phyloP scores from a whole-genome alignment of 192 early-diverging fungal species.

The Backusella psychrophila region DNA sequence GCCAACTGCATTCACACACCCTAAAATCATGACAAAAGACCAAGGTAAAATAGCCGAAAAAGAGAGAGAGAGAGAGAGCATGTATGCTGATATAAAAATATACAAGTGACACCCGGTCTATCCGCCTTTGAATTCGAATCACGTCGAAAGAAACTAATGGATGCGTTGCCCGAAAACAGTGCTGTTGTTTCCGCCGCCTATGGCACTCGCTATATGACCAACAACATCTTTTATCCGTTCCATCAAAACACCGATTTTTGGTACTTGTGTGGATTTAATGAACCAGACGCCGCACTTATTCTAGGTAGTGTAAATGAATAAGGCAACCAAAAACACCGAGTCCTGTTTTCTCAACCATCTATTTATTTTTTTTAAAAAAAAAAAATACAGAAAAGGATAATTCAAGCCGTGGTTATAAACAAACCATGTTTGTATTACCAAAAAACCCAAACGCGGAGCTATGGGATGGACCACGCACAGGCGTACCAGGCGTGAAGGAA shows the following conservation, averaged over 20 bases:
- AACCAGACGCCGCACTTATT: conserved; percentile 79
- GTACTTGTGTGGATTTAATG: conserved; percentile 87
- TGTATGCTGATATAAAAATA: not conserved
- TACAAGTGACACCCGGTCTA: conserved; percentile 76
- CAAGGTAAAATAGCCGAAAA: conserved; percentile 49
- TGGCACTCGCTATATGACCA: conserved; percentile 78
- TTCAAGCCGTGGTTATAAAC: conserved; percentile 66
- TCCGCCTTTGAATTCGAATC: conserved; percentile 70
- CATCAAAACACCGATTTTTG: conserved; percentile 91
- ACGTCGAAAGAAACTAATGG: conserved; percentile 66
- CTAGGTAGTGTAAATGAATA: conserved; percentile 39
- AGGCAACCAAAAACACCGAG: too few species aligned
- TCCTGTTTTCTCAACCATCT: too few species aligned
- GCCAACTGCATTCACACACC: conserved; percentile 78
- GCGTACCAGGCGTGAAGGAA: conserved; percentile 70
- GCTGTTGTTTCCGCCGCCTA: conserved; percentile 72
- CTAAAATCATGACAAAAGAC: conserved; percentile 70
- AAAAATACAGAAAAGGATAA: conserved; percentile 39
- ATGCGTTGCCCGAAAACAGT: conserved; percentile 60
- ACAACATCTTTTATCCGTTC: conserved; percentile 93
- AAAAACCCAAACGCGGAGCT: conserved; percentile 71
- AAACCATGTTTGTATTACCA: conserved; percentile 86
- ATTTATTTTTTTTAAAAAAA: too few species aligned
- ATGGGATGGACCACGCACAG: conserved; percentile 92
- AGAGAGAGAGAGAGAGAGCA: not conserved